Evolutionary conservation across 495 filamentous ascomycete species (phyloP), one percentile per base, ranked within the genome.

Genomic region (Xylaria acuta): DNA sequence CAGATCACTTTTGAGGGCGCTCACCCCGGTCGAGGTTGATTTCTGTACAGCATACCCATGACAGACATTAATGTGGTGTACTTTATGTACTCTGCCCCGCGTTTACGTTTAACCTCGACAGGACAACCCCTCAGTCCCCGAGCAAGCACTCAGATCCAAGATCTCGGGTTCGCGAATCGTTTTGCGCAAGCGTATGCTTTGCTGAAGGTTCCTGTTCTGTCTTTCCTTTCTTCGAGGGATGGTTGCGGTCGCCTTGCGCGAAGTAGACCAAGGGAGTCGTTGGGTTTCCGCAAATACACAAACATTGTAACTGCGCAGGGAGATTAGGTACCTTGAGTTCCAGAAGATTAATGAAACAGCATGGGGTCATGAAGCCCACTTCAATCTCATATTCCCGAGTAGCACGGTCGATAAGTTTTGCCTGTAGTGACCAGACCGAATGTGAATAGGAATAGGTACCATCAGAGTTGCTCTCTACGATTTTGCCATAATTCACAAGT

Each of bases 311-410:
- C 22, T 2, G 8, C n/a, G 12, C 1, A 43, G 60, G 36, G 59
- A 63, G 4, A 43, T 38, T 38, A 60, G 53, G 18, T 47, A 64
- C 49, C 25, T 45, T 2, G 7, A 63, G 59, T 43, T 63, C 38
- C 20, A 47, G 43, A 49, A 49, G 27, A 6, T 49, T 65, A 36
- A 40, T 65, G 49, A 66, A 66, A 66, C 32, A 65, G 43, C 63
- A 43, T 65, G 63, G 43, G 43, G 63, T 65, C 43, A 27, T 41
- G 14, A n/a, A 30, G 16, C 43, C 64, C 64, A 66, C 64, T 38
- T 32, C 45, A 66, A 66, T 66, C 30, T 66, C 64, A 30, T 66
- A 66, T 38, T 36, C 41, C 63, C 25, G 60, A 25, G 40, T 45
- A 20, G 40, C 36, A 38, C 22, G 32, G 60, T 30, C 22, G 40